Evolutionary conservation across 495 filamentous ascomycete genomes (phyloP), one percentile per base, ranked within the genome.

Genomic region (Daldinia grandis): DNA sequence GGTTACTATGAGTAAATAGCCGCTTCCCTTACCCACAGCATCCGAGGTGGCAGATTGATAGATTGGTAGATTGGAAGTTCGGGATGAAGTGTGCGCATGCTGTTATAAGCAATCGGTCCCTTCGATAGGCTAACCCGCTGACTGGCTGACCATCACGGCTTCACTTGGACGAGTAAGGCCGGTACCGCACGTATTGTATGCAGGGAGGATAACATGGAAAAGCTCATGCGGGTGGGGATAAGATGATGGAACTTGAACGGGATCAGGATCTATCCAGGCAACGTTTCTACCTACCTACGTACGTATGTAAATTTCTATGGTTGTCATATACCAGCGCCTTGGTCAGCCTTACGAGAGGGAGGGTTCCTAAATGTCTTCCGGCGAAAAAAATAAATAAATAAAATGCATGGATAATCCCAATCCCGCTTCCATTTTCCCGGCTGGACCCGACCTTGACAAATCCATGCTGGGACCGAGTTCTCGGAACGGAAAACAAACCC

Each of bases 21-120:
- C 64, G 64, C 64, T 73, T 73, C 70, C 70, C 70, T 73, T 69
- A 69, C 70, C 70, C 70, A 73, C 57, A 28, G 42, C 50, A 62
- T 42, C 51, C 64, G 58, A 62, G 61, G 55, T 47, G 57, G 56
- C 19, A 58, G 25, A 38, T 51, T 27, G 33, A 15, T 40, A 27
- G 31, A 31, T 9, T 14, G 9, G 24, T 60, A 25, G 17, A 58
- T 40, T 55, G 24, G 21, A 47, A 47, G 25, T n/a, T 60, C 28
- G 56, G 55, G 49, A 56, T 49, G 55, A 35, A 31, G 21, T 14
- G 30, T 50, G 47, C 27, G 28, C 30, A 44, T 49, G 40, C 42
- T 19, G 42, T 47, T 57, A 49, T 66, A 35, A 55, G 50, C 19
- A 67, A 58, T 66, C 57, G 62, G 57, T 44, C 37, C 58, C 42